These are phyloP conservation scores for Stylosanthes scabra DNA, from an alignment of 331 rosid species.

Conservation along the genomic window DNA sequence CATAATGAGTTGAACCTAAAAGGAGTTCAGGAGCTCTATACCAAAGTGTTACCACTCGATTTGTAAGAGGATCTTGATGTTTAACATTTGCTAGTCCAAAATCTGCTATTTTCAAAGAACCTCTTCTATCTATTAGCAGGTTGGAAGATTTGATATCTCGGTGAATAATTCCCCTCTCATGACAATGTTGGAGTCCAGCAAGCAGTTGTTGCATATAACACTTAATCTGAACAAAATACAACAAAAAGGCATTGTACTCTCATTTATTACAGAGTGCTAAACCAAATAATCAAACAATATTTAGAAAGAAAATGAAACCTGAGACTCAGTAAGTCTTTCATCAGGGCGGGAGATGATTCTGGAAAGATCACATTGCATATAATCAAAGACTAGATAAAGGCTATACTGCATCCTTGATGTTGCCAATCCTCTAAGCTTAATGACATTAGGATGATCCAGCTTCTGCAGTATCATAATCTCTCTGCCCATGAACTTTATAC, in stretches of 20 bases:
- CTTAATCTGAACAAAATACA: slow-evolving; percentile 65
- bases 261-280: not conserved
- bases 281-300: not conserved
- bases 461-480: slow-evolving; percentile 56
- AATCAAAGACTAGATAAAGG: slow-evolving; percentile 59
- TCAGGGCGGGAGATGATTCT: slow-evolving; percentile 52
- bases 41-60: slow-evolving; percentile 85
- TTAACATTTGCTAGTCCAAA: slow-evolving; percentile 74
- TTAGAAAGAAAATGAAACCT: slow-evolving; percentile 41
- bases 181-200: slow-evolving; percentile 73
- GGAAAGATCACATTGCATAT: slow-evolving; percentile 52
- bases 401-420: slow-evolving; percentile 73
- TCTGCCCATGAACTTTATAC: slow-evolving; percentile 70
- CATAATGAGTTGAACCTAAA: slow-evolving; percentile 78
- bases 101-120: slow-evolving; percentile 78
- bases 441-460: slow-evolving; percentile 67
- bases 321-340: slow-evolving; percentile 55
- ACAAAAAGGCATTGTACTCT: slow-evolving; percentile 7
- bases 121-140: slow-evolving; percentile 70
- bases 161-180: slow-evolving; percentile 68
- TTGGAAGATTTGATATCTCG: slow-evolving; percentile 76
- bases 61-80: slow-evolving; percentile 56
- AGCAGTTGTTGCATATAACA: slow-evolving; percentile 79
- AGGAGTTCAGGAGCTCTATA: slow-evolving; percentile 88
- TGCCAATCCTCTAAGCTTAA: slow-evolving; percentile 66